A percentile compares a stretch with the other conserved stretches of the same genome.
Conservation (phyloP, 1,139 yeast genomes). For the Candida sanyaensis region DNA sequence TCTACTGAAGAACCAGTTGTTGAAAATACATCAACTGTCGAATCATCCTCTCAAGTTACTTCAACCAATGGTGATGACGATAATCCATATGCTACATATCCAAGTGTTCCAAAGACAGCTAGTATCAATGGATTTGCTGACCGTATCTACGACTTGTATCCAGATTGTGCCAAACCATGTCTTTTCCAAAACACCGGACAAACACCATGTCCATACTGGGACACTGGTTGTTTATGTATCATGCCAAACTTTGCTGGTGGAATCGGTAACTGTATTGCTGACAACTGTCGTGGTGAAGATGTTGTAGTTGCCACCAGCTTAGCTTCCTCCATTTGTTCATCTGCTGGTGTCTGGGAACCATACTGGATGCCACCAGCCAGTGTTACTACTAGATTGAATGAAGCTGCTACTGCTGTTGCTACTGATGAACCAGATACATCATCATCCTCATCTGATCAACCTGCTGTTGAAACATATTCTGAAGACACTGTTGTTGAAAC, state of each 20-base stretch:
- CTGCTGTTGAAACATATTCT: not conserved
- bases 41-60: not conserved
- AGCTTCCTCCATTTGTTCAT: constrained; percentile 41
- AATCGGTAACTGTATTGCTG: constrained; percentile 33
- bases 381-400: constrained; percentile 29
- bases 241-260: constrained; percentile 30
- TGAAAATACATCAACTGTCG: too few species aligned
- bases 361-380: constrained; percentile 41
- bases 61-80: constrained; percentile 8
- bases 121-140: constrained; percentile 40
- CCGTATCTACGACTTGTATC: constrained; percentile 25
- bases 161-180: constrained; percentile 28
- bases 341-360: constrained; percentile 44
- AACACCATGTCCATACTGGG: constrained; percentile 39
- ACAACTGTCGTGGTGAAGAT: constrained; percentile 33
- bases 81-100: constrained; percentile 26
- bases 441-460: not conserved
- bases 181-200: constrained; percentile 26
- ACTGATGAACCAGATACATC: not conserved
- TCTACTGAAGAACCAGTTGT: not conserved
- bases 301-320: constrained; percentile 38
- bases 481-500: not conserved
- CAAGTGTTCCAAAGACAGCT: constrained; percentile 36
- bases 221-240: constrained; percentile 39
- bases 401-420: constrained; percentile 27